Base-by-base conservation (phyloP, 192 early-diverging fungal genomes). In the Coemansia sp. region DNA sequence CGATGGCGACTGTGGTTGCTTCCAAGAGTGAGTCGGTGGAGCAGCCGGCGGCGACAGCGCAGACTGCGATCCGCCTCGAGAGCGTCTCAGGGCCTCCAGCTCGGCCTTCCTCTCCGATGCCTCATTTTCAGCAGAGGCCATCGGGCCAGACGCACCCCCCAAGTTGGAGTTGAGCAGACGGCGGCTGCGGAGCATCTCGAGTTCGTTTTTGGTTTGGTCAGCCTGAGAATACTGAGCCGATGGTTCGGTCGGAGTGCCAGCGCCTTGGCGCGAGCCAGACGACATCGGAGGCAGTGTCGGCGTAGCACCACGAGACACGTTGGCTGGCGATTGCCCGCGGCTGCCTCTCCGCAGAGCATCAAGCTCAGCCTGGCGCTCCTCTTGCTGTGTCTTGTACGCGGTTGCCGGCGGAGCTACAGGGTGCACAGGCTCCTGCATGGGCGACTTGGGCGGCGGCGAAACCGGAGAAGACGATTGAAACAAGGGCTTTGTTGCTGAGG, bases 171-270 rank as follows among this genome's bases (percentile, higher is more conserved):
- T 78, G 11, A 83, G 63, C 59, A 78, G 33, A 16, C 73, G 76
- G 44, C 81, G 81, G 56, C 33, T 83, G 65, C 81, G 75, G 45
- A 83, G 76, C 75, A 83, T 74, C 48, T 83, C 81, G 13, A 83
- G 67, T 66, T 83, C 81, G 50, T 50, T 78, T 66, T 75, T 78
- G 8, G 81, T 83, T 72, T 83, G 81, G 61, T 83, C 81, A 1
- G 81, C 81, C 63, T 83, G 81, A 24, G 81, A 53, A 34, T 75
- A 56, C 14, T 48, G 64, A 6, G 76, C 59, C 19, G 81, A 77
- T 14, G 81, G 72, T 64, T 83, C 81, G 3, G 35, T 53, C 5
- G 81, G 62, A 31, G 72, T 45, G 41, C 39, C 45, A 11, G 65
- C 41, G 37, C 79, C 65, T 19, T 62, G 5, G 24, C 79, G 79